These are phyloP conservation scores for Xylaria hypoxylon DNA, from an alignment of 2,329 filamentous ascomycete genomes.

Conservation along the genomic window DNA sequence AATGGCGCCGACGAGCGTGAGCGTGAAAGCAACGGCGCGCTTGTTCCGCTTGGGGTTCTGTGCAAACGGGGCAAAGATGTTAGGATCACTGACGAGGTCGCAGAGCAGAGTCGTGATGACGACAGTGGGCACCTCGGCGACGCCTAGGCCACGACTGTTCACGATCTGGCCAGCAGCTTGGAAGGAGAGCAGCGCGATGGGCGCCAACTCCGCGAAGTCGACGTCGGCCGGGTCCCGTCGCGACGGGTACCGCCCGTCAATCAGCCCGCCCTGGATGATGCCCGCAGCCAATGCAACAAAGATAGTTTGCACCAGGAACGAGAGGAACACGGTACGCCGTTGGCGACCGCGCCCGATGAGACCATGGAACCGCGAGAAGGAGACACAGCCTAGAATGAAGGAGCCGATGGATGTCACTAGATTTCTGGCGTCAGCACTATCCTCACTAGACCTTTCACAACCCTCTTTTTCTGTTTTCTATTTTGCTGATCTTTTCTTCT, in stretches of 20 bases:
- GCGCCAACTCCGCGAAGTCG: constrained; percentile 47
- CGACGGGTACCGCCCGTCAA: constrained; percentile 49
- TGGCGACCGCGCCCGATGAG: constrained; percentile 46
- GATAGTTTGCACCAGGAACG: constrained; percentile 48
- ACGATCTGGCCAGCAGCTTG: constrained; percentile 68
- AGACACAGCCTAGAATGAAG: constrained; percentile 55
- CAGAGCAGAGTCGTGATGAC: constrained; percentile 67
- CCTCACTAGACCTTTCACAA: not conserved
- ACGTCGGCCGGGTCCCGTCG: constrained; percentile 41
- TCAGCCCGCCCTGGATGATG: constrained; percentile 48
- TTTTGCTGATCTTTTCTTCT: not conserved
- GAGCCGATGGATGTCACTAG: constrained; percentile 56
- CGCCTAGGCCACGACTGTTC: constrained; percentile 62
- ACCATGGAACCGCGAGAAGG: constrained; percentile 54
- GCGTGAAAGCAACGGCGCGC: constrained; percentile 57
- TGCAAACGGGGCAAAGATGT: constrained; percentile 56
- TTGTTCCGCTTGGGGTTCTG: constrained; percentile 65
- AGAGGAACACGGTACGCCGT: constrained; percentile 46
- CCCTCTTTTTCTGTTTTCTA: constrained; percentile 2
- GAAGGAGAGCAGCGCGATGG: constrained; percentile 63
- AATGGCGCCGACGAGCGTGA: constrained; percentile 61
- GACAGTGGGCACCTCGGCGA: constrained; percentile 66
- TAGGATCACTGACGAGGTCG: constrained; percentile 64
- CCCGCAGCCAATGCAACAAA: constrained; percentile 46
- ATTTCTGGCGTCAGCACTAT: constrained; percentile 1